Base-by-base conservation (phyloP, 2,329 filamentous ascomycete species). In the Capronia epimyces region DNA sequence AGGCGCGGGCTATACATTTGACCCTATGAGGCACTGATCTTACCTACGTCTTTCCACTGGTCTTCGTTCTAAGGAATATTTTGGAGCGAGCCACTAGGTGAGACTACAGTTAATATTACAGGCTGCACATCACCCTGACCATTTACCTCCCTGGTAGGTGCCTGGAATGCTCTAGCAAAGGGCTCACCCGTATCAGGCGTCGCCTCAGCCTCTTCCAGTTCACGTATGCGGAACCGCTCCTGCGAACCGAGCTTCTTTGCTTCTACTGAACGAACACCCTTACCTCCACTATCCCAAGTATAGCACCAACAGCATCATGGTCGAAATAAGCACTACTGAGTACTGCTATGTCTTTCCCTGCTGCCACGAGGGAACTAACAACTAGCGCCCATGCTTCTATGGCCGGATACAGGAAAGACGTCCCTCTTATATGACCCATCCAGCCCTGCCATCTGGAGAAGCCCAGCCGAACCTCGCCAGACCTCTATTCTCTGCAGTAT, bases 251-350 rank as follows among this genome's bases (percentile, higher is more conserved):
- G 10, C 24, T 27, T 10, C 24, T 27, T 5, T 27, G 24, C 5
- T 27, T 5, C 29, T 10, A 34, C n/a, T 47, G 52, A 51, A 51
- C 52, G 49, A 55, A 46, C 46, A 55, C 53, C 9, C 25, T 27
- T 15, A 18, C 31, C 9, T 40, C 31, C 18, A 40, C 18, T 12
- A 8, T 20, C n/a, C 48, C 48, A 43, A 47, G 40, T 46, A 51
- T 51, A 50, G 37, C 29, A 47, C 27, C 40, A 37, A 51, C 25
- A 55, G 44, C 52, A 49, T 40, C 31, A 41, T 55, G 34, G 49
- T 49, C 20, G 34, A 46, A 18, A 51, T 46, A 49, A 48, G 52
- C 52, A 51, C 49, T 47, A 42, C 27, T 37, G 20, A n/a, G n/a
- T 43, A 29, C 44, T 37, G 20, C 24, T 12, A n/a, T 31, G 13